phyloP scores from a whole-genome alignment of 345 rosid genomes.

The Aethionema arabicum region DNA sequence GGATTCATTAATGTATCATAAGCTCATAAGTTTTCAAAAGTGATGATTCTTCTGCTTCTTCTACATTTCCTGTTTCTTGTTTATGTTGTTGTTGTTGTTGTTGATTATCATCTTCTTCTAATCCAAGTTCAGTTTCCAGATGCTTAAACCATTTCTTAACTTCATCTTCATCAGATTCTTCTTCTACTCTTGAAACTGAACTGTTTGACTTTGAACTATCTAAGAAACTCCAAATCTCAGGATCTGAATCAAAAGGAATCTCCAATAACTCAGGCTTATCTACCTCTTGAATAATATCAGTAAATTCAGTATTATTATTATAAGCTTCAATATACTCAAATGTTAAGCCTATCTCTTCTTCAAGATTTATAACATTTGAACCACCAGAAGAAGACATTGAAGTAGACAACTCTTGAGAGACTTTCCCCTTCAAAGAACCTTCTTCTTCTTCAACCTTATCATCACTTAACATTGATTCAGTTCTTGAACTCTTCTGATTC shows the following conservation, averaged over 20 bases:
- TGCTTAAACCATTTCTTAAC: slow-evolving; percentile 54
- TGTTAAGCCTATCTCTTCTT: background rate
- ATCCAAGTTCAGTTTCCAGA: slow-evolving; percentile 66
- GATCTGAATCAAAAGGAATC: slow-evolving; percentile 57
- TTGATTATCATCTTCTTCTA: slow-evolving; percentile 42
- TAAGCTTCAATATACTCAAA: slow-evolving; percentile 26
- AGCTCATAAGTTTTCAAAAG: slow-evolving; percentile 30
- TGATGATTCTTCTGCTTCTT: slow-evolving; percentile 26
- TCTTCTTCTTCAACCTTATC: slow-evolving; percentile 23
- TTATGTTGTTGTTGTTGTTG: background rate
- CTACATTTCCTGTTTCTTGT: slow-evolving; percentile 14
- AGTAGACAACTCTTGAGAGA: slow-evolving; percentile 36
- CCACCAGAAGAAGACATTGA: slow-evolving; percentile 41
- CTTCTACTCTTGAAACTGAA: slow-evolving; percentile 32
- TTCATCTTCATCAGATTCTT: slow-evolving; percentile 39
- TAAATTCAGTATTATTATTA: slow-evolving; percentile 11
- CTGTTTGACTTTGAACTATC: slow-evolving; percentile 44
- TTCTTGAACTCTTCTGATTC: slow-evolving; percentile 17
- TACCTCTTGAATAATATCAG: slow-evolving; percentile 50
- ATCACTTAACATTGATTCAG: slow-evolving; percentile 5
- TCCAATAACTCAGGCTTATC: slow-evolving; percentile 49
- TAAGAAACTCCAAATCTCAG: slow-evolving; percentile 71
- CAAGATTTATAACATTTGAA: slow-evolving; percentile 33
- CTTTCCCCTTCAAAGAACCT: slow-evolving; percentile 30
- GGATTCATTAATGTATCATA: slow-evolving; percentile 28